Conservation (phyloP, 2,329 filamentous ascomycete genomes). For the Plenodomus lindquistii region DNA sequence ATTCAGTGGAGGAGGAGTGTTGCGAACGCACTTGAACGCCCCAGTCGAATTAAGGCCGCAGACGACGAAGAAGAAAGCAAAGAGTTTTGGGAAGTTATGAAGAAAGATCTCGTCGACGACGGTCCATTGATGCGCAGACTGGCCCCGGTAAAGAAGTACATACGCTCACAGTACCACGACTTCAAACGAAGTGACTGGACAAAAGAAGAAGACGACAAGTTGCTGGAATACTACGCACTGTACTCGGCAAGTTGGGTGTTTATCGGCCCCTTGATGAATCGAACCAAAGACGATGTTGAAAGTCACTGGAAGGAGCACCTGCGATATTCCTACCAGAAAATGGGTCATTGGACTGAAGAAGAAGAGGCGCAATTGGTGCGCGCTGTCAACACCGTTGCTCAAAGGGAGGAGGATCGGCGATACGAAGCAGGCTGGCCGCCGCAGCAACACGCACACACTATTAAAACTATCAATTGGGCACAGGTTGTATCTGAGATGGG, state of each 20-base stretch:
- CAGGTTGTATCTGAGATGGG: constrained; percentile 66
- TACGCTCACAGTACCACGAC: constrained; percentile 68
- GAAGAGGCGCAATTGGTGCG: constrained; percentile 62
- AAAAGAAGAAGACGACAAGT: constrained; percentile 59
- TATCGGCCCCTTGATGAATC: constrained; percentile 63
- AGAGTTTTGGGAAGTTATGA: constrained; percentile 31
- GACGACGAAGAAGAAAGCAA: constrained; percentile 13
- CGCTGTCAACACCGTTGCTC: constrained; percentile 58
- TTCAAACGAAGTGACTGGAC: constrained; percentile 67
- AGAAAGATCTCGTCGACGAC: background rate
- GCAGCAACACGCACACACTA: constrained; percentile 49
- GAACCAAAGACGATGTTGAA: constrained; percentile 67
- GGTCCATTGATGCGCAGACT: constrained; percentile 30
- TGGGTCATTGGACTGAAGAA: constrained; percentile 61
- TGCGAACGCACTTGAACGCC: constrained; percentile 2
- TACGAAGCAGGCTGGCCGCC: constrained; percentile 18
- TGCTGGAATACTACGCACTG: constrained; percentile 53
- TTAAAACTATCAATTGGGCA: constrained; percentile 67
- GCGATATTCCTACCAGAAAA: constrained; percentile 58
- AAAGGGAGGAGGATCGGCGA: constrained; percentile 48
- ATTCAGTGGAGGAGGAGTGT: constrained; percentile 19
- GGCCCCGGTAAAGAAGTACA: constrained; percentile 47
- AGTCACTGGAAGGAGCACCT: constrained; percentile 73
- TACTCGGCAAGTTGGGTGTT: constrained; percentile 63
- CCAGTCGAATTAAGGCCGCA: background rate